These are phyloP conservation scores for Penicillium canescens DNA, from an alignment of 495 filamentous ascomycete genomes.

Conservation along the genomic window DNA sequence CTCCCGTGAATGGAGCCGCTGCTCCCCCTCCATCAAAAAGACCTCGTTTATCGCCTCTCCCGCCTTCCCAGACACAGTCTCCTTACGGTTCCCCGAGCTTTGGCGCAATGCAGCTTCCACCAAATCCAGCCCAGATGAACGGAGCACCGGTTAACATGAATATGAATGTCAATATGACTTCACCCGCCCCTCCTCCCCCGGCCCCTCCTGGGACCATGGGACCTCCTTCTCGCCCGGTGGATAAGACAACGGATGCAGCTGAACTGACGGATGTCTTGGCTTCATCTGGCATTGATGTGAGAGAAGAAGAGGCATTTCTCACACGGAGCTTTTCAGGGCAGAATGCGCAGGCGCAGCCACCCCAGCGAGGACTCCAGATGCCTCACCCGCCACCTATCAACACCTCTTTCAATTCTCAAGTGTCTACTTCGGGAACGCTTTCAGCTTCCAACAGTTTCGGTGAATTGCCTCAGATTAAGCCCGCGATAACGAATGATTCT, in stretches of 20 bases:
- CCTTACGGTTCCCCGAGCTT: slow-evolving; percentile 44
- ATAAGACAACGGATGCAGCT: slow-evolving; percentile 67
- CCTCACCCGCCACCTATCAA: slow-evolving; percentile 40
- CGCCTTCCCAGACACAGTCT: slow-evolving; percentile 45
- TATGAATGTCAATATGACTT: slow-evolving; percentile 26
- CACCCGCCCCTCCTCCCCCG: slow-evolving; percentile 28
- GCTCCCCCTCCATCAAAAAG: slow-evolving; percentile 62
- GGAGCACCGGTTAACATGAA: slow-evolving; percentile 35
- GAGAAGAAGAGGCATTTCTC: slow-evolving; percentile 76
- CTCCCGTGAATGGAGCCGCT: slow-evolving; percentile 42
- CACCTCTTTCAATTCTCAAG: slow-evolving; percentile 43
- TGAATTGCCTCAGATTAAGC: slow-evolving; percentile 36
- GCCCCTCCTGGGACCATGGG: slow-evolving; percentile 66
- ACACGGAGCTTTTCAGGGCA: slow-evolving; percentile 59
- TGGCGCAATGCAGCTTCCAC: slow-evolving; percentile 41
- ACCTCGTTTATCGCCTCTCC: slow-evolving; percentile 66
- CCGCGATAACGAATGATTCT: slow-evolving; percentile 33
- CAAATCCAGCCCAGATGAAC: slow-evolving; percentile 35
- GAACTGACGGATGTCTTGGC: slow-evolving; percentile 76
- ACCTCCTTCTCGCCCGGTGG: slow-evolving; percentile 72
- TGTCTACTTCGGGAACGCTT: slow-evolving; percentile 38
- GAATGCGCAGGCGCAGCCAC: slow-evolving; percentile 41
- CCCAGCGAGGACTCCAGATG: slow-evolving; percentile 43
- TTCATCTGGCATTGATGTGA: slow-evolving; percentile 78
- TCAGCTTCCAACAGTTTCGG: slow-evolving; percentile 41